Percentiles rank a stretch among this genome's conserved stretches.
Conservation (phyloP, 257 asterid species). For the Rubia yunnanensis region DNA sequence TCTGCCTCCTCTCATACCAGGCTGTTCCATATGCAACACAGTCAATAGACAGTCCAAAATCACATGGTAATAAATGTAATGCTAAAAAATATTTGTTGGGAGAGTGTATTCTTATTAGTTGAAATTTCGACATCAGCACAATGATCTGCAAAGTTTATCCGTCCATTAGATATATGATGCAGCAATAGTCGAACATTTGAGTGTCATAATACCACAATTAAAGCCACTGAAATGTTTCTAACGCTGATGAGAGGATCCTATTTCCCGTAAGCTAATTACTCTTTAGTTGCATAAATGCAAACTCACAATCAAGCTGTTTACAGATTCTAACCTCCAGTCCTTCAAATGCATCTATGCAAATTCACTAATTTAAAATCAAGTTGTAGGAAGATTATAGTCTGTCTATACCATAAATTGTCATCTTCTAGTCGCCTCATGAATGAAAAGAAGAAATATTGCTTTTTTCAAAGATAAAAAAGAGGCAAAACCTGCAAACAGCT, state of each 20-base stretch:
- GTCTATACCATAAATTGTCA: neutral
- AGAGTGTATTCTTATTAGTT: too few relatives aligned
- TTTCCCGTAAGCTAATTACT: too few relatives aligned
- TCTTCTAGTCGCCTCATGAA: neutral
- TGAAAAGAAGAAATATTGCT: neutral
- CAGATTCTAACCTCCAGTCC: neutral
- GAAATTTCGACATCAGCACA: neutral
- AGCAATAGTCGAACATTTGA: too few relatives aligned
- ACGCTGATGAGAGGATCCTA: too few relatives aligned
- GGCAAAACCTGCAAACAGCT: conserved; percentile 75
- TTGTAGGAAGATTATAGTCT: too few relatives aligned
- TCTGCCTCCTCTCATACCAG: conserved; percentile 85
- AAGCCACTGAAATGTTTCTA: too few relatives aligned
- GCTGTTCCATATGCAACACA: conserved; percentile 32
- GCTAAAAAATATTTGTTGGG: neutral
- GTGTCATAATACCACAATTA: too few relatives aligned
- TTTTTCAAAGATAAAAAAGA: neutral
- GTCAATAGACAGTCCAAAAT: neutral
- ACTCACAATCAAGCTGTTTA: too few relatives aligned
- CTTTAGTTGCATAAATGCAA: too few relatives aligned
- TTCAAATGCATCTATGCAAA: neutral
- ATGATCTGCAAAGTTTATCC: too few relatives aligned
- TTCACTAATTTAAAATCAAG: neutral
- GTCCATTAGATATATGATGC: too few relatives aligned
- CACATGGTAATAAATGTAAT: neutral